Percentiles rank a stretch among this genome's conserved stretches.
These are phyloP conservation scores for Syncephalis plumigaleata DNA, from an alignment of 371 early-diverging fungal genomes.

Conservation along the genomic window DNA sequence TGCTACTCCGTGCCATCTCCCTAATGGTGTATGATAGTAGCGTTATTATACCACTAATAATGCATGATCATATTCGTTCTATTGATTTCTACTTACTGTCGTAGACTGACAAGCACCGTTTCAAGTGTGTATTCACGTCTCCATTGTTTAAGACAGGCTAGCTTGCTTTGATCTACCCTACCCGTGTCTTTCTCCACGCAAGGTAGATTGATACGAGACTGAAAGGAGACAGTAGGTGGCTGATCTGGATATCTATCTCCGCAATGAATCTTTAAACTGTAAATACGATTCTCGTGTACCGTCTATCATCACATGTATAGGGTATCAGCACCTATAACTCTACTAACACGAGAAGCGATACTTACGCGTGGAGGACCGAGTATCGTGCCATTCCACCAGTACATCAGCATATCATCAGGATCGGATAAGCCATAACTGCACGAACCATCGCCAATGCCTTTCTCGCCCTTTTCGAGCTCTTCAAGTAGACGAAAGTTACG, in stretches of 20 bases:
- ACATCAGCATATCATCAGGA: constrained; percentile 66
- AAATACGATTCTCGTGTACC: constrained; percentile 88
- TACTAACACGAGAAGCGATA: background rate
- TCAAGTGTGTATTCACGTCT: constrained; percentile 58
- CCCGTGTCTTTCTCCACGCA: constrained; percentile 73
- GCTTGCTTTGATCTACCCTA: constrained; percentile 46
- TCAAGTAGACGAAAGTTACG: constrained; percentile 92
- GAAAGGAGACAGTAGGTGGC: constrained; percentile 65
- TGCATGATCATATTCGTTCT: background rate
- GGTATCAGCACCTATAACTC: no score
- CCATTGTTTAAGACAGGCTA: constrained; percentile 68
- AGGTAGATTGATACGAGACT: constrained; percentile 73
- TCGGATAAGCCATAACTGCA: constrained; percentile 86
- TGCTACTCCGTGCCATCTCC: constrained; percentile 68
- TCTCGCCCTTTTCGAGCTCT: constrained; percentile 95
- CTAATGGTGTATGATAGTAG: constrained; percentile 15
- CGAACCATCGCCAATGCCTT: constrained; percentile 88
- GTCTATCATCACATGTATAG: constrained; percentile 36
- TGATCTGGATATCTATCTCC: constrained; percentile 70
- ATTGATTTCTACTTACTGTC: constrained; percentile 31
- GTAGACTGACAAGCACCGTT: constrained; percentile 68
- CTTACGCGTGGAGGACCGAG: constrained; percentile 86
- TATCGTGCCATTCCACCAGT: constrained; percentile 90
- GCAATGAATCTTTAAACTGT: constrained; percentile 68
- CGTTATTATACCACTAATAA: no score